Evolutionary conservation across 1,284 basidiomycete genomes (phyloP).

Genomic region (Peniophora sp.): DNA sequence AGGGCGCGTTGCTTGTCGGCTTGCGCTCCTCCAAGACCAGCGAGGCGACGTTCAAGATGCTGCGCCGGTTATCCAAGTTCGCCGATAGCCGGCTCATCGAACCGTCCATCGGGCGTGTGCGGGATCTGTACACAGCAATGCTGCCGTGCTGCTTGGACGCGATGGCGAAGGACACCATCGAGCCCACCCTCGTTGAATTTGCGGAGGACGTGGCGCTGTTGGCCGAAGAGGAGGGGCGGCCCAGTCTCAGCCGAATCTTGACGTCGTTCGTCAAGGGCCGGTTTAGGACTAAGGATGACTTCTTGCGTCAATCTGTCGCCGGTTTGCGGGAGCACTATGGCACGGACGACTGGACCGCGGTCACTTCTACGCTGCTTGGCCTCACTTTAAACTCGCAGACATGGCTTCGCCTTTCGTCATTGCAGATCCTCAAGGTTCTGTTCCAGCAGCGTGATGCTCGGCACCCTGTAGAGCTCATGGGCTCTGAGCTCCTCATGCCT

Average conservation of each 20-base stretch:
- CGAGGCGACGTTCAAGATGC: constrained; percentile 58
- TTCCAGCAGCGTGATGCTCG: constrained; percentile 82
- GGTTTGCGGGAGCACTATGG: constrained; percentile 82
- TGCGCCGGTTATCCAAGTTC: constrained; percentile 61
- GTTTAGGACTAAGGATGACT: constrained; percentile 91
- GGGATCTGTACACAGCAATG: constrained; percentile 77
- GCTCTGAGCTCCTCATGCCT: constrained; percentile 87
- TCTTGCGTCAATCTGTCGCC: constrained; percentile 82
- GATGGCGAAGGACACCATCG: constrained; percentile 59
- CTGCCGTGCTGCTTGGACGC: constrained; percentile 88
- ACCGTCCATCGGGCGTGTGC: constrained; percentile 60
- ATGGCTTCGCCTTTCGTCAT: constrained; percentile 77
- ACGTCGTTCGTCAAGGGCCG: constrained; percentile 82
- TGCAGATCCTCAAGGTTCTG: constrained; percentile 85
- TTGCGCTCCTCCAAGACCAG: constrained; percentile 75
- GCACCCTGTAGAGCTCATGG: constrained; percentile 65
- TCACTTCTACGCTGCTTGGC: constrained; percentile 78
- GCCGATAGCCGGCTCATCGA: constrained; percentile 68
- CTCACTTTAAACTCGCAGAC: constrained; percentile 80
- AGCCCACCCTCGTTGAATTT: constrained; percentile 59
- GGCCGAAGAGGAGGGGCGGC: constrained; percentile 65
- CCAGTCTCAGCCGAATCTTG: constrained; percentile 81
- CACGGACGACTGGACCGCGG: constrained; percentile 60
- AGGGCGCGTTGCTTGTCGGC: constrained; percentile 73
- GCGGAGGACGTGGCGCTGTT: constrained; percentile 70